Evolutionary conservation across 2,329 filamentous ascomycete species (phyloP).

Genomic region (Nannizzia gypsea): DNA sequence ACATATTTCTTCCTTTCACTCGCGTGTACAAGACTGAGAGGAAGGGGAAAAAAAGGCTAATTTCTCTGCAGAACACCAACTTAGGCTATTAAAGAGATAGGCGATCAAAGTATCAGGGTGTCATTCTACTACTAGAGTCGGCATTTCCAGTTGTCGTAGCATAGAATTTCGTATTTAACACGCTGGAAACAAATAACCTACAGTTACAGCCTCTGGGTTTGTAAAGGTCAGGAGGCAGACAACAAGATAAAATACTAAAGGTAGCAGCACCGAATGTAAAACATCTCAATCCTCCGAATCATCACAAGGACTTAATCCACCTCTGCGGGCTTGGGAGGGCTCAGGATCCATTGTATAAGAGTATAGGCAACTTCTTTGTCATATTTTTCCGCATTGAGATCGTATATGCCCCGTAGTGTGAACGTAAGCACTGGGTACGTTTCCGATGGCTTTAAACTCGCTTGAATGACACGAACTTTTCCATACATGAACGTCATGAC

Average conservation of each 20-base stretch:
- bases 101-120: too few species aligned
- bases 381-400: conserved; percentile 8
- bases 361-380: conserved; percentile 9
- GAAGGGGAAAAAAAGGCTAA: too few species aligned
- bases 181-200: background rate
- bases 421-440: conserved; percentile 6
- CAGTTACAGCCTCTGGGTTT: background rate
- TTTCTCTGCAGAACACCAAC: too few species aligned
- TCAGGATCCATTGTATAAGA: conserved; percentile 13
- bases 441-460: conserved; percentile 10
- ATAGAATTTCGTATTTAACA: background rate
- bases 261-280: background rate
- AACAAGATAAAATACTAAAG: background rate
- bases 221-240: background rate
- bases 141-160: too few species aligned
- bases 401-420: conserved; percentile 10
- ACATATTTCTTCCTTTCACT: background rate
- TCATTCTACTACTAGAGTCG: too few species aligned
- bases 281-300: background rate
- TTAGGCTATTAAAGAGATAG: too few species aligned
- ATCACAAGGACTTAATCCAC: background rate
- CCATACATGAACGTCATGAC: conserved; percentile 9
- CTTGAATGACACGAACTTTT: conserved; percentile 9
- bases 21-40: too few species aligned
- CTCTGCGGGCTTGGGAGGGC: conserved; percentile 8